Evolutionary conservation across 192 early-diverging fungal species (phyloP), one percentile per base, ranked within the genome.

Genomic region (Coemansia sp.): DNA sequence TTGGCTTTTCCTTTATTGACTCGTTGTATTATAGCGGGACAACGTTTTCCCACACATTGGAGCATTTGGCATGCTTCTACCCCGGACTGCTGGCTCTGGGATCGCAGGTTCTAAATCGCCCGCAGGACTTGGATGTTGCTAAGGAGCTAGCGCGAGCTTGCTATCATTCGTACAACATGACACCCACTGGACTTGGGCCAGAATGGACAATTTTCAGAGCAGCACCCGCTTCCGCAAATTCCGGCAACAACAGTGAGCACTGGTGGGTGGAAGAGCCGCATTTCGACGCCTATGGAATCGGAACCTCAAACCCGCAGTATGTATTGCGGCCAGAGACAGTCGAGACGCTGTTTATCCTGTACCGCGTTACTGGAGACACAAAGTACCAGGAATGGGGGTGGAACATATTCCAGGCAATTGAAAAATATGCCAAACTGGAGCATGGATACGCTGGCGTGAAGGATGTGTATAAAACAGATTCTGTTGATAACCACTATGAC

Each of bases 51-150:
- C 61, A 75, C 17, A 90, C 89, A 59, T 93, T 95, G 91, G 90
- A 95, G 68, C 95, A 98, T 55, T 75, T 98, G 14, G 90, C 94
- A 1, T 95, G 95, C 71, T 98, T 95, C 73, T 77, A 91, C 15
- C 90, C 89, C 10, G 92, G 90, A 0, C 85, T 85, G 5, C 69
- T 95, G 53, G 91, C 91, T 0, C 69, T 94, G 9, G 83, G 84
- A 8, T 89, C 78, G 2, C 48, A 76, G 3, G 68, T 84, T 29
- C 46, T 77, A 15, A 67, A 77, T 9, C 62, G 65, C 22, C 74
- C 78, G 18, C 72, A 83, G 22, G 88, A 90, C 36, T 75, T 97
- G 46, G 60, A 60, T 5, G 49, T 94, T 1, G 93, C 90, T 5
- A 83, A 90, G 49, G 87, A 90, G 43, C 70, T 97, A 30, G 83